Conservation (phyloP, 176 grass and related monocot species). For the Carex littledalei region DNA sequence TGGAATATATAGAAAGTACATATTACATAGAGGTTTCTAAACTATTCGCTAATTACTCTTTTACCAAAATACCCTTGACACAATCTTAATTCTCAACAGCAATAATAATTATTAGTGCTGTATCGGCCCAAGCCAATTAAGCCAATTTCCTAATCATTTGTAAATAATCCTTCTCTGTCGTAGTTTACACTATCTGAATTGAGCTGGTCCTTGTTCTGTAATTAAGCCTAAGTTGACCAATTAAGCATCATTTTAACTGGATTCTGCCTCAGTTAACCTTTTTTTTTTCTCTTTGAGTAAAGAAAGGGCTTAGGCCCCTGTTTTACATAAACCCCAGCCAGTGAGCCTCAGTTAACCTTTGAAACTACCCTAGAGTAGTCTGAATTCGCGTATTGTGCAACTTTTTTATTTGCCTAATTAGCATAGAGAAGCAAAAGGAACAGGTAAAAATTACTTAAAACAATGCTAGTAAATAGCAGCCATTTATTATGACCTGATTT, state of each 20-base stretch:
- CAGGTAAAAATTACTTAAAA: background rate
- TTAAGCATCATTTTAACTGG: background rate
- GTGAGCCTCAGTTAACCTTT: background rate
- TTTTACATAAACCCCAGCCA: background rate
- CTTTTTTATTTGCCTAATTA: background rate
- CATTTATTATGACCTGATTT: background rate
- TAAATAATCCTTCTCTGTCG: background rate
- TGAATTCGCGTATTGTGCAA: background rate
- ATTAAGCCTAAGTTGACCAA: background rate
- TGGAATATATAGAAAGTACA: no score
- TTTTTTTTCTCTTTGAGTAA: background rate
- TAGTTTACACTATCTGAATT: background rate
- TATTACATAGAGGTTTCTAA: no score
- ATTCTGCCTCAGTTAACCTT: background rate
- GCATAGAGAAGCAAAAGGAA: background rate
- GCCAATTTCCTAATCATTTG: background rate
- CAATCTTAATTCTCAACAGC: no score
- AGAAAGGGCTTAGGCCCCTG: background rate
- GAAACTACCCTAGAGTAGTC: background rate
- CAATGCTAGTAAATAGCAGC: background rate
- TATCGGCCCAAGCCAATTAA: constrained; percentile 13
- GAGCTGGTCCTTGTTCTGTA: background rate
- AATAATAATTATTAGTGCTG: background rate
- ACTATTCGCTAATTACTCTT: no score
- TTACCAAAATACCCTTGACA: no score